Evolutionary conservation across 169 alveolate genomes (phyloP).

Genomic region (Amoebophrya sp.): DNA sequence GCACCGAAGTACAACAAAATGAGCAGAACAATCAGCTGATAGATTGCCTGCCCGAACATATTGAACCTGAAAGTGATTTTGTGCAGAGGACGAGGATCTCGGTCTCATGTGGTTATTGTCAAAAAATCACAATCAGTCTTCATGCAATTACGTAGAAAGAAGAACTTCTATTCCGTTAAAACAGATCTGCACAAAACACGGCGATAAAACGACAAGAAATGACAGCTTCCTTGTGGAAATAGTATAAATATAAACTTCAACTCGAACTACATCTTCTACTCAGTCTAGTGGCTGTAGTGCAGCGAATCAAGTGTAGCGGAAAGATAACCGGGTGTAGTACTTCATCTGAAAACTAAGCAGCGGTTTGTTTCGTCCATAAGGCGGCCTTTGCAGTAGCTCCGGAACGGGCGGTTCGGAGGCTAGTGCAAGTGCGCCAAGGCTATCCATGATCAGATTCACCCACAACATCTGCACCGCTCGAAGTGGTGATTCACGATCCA

Average conservation of each 20-base stretch:
- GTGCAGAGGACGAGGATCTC: neutral
- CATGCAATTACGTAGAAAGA: neutral
- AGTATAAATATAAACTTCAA: neutral
- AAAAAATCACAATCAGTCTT: no score
- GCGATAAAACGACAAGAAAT: no score
- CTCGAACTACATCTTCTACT: neutral
- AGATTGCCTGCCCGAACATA: constrained; percentile 60
- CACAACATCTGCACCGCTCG: constrained; percentile 61
- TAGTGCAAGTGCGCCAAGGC: constrained; percentile 78
- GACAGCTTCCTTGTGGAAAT: no score
- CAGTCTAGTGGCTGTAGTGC: no score
- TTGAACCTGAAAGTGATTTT: constrained; percentile 25
- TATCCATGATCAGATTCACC: constrained; percentile 77
- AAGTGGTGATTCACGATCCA: constrained; percentile 60
- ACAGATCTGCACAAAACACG: no score
- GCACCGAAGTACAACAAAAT: neutral
- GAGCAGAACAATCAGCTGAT: constrained; percentile 42
- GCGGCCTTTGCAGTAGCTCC: constrained; percentile 66
- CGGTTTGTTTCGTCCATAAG: constrained; percentile 71
- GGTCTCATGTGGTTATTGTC: no score
- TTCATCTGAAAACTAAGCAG: constrained; percentile 53
- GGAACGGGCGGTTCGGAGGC: constrained; percentile 83
- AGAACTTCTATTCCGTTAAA: neutral
- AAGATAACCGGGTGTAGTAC: no score
- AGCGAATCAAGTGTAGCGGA: no score